A percentile compares a stretch with the other conserved stretches of the same genome.
Conservation (phyloP, 2,329 filamentous ascomycete genomes). For the Biscogniauxia mediterranea region DNA sequence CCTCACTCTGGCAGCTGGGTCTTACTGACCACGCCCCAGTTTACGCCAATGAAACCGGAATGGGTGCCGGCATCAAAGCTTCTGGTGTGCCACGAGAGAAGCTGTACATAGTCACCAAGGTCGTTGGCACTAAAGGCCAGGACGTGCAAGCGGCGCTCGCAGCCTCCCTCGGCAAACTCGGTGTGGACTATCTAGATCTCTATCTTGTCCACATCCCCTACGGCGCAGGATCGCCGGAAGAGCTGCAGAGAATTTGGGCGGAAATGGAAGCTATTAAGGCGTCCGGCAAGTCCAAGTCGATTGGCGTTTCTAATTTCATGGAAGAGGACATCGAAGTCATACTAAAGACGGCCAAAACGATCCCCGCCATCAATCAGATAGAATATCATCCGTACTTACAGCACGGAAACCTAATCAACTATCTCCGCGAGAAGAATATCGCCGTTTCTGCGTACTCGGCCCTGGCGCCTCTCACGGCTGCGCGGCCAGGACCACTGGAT, state of each 20-base stretch:
- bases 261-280: conserved; percentile 63
- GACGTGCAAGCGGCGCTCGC: conserved; percentile 50
- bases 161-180: conserved; percentile 59
- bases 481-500: conserved; percentile 51
- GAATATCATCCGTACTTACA: conserved; percentile 74
- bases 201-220: conserved; percentile 61
- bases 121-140: conserved; percentile 39
- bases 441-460: conserved; percentile 52
- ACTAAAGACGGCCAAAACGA: conserved; percentile 55
- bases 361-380: conserved; percentile 73
- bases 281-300: conserved; percentile 61
- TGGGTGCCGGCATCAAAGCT: conserved; percentile 67
- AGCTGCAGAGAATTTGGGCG: conserved; percentile 57
- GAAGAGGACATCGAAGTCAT: conserved; percentile 52
- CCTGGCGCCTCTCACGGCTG: conserved; percentile 41
- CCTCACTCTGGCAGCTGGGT: background rate
- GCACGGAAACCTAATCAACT: conserved; percentile 56
- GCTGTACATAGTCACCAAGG: conserved; percentile 65
- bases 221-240: conserved; percentile 44
- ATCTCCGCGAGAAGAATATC: conserved; percentile 54
- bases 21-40: conserved; percentile 32
- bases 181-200: conserved; percentile 68
- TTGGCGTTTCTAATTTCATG: conserved; percentile 74
- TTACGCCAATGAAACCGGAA: conserved; percentile 64
- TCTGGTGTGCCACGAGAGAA: conserved; percentile 60